A percentile compares a stretch with the other conserved stretches of the same genome.
Evolutionary conservation across 1,139 yeast genomes (phyloP).

Genomic region (Hemisphaericaspora subhashii): DNA sequence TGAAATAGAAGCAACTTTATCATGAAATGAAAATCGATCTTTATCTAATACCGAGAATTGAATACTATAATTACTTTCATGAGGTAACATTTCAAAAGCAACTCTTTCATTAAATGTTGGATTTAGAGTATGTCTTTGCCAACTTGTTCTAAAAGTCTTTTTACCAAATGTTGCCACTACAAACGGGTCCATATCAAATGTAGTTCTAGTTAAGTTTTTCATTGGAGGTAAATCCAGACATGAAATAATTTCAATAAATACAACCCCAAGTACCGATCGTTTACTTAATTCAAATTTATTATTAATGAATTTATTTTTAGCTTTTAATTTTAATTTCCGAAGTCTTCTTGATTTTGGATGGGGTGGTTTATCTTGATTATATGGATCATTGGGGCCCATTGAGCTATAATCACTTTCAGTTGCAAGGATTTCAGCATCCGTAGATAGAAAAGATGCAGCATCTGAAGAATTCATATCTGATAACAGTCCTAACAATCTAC

Average conservation of each 20-base stretch:
- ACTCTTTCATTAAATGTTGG: slow-evolving; percentile 83
- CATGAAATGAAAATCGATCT: slow-evolving; percentile 81
- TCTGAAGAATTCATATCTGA: slow-evolving; percentile 14
- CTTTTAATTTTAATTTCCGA: slow-evolving; percentile 7
- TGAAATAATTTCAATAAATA: slow-evolving; percentile 72
- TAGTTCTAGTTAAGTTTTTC: slow-evolving; percentile 59
- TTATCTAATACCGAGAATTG: slow-evolving; percentile 78
- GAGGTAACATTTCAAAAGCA: slow-evolving; percentile 71
- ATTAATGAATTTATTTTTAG: slow-evolving; percentile 7
- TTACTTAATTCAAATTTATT: slow-evolving; percentile 32
- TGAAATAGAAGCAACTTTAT: slow-evolving; percentile 68
- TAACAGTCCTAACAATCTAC: background rate
- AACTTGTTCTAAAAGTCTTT: slow-evolving; percentile 82
- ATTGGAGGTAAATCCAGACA: slow-evolving; percentile 73
- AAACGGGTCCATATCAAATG: slow-evolving; percentile 96
- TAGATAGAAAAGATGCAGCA: too few relatives aligned
- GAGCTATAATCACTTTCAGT: slow-evolving; percentile 11
- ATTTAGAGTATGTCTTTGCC: slow-evolving; percentile 78
- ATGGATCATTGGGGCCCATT: slow-evolving; percentile 3
- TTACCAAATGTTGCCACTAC: slow-evolving; percentile 90
- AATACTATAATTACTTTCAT: slow-evolving; percentile 65
- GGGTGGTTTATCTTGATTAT: slow-evolving; percentile 4
- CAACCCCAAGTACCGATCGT: slow-evolving; percentile 62
- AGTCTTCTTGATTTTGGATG: slow-evolving; percentile 9
- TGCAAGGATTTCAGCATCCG: too few relatives aligned